A percentile compares a stretch with the other conserved stretches of the same genome.
Conservation (phyloP, 305 asterid species). For the Withania somnifera region DNA sequence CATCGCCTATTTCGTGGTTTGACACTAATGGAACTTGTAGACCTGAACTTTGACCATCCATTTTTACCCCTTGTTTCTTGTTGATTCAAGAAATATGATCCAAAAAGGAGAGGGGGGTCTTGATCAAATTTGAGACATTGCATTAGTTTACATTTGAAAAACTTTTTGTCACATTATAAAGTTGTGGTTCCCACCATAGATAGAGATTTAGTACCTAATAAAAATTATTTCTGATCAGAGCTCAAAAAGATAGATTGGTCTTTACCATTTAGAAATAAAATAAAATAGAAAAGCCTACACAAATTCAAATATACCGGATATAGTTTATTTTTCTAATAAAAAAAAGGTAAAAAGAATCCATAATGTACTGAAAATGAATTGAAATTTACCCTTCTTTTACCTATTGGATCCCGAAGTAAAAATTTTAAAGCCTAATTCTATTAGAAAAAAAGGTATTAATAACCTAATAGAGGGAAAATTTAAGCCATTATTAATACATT, state of each 20-base stretch:
- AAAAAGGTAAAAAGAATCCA: too few species aligned
- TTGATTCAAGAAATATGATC: neutral
- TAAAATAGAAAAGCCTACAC: neutral
- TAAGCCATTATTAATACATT: neutral
- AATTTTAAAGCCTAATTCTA: too few species aligned
- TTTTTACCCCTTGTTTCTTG: neutral
- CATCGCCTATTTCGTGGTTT: slow-evolving; percentile 7
- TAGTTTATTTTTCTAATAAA: too few species aligned
- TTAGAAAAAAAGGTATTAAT: neutral
- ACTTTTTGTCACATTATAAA: neutral
- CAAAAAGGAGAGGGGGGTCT: neutral
- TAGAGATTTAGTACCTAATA: neutral
- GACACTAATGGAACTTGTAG: slow-evolving; percentile 9
- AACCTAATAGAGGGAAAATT: neutral
- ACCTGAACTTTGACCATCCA: slow-evolving; percentile 7
- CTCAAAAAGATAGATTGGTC: neutral
- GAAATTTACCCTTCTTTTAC: neutral
- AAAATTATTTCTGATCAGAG: too few species aligned
- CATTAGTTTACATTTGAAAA: neutral
- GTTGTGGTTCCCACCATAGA: neutral
- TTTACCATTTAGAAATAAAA: too few species aligned
- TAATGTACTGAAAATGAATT: too few species aligned
- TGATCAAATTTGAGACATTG: neutral
- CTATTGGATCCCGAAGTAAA: neutral
- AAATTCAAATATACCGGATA: neutral